Base-by-base conservation (phyloP, 2,329 filamentous ascomycete genomes). In the Botryotinia narcissicola region DNA sequence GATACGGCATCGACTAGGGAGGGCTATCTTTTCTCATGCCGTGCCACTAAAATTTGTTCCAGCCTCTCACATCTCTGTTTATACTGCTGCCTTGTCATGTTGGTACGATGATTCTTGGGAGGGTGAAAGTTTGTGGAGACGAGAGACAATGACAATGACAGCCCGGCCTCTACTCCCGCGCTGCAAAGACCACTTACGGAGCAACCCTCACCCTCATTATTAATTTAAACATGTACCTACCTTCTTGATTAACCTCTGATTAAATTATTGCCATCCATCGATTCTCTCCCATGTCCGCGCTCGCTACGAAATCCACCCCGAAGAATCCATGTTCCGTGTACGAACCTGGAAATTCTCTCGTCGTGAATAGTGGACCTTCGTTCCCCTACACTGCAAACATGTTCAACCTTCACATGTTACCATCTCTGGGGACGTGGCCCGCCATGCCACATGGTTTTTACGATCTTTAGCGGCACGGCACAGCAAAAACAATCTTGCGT, bases 401-500 rank as follows among this genome's bases (percentile, higher is more conserved):
- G 40, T 42, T n/a, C 48, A 57, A 25, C 54, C 62, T 44, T 60
- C 22, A 44, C 37, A 57, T 48, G 51, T 54, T 54, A 54, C 51
- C 51, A 54, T 29, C 51, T 29, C 14, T 54, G 51, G 51, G 51
- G 51, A 54, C 62, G 32, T 64, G 62, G 62, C 62, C 71, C 32
- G 62, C 68, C 40, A 60, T 72, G 71, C 71, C 70, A 72, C 62
- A 72, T 72, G 71, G 62, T 60, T 68, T 72, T 61, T 59, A 32
- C 48, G 63, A 72, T 72, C 62, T 69, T 69, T 68, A 72, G 71
- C 62, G 51, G 62, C 71, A 72, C 63, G 71, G 71, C 63, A 72
- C 71, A 72, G 71, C 51, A 72, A 72, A 46, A 72, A 59, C 70
- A 67, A 72, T 67, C 70, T 72, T 72, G 70, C 70, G 61, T 72